A percentile compares a stretch with the other conserved stretches of the same genome.
phyloP scores from a whole-genome alignment of 2,329 filamentous ascomycete species.

The Rosellinia necatrix region DNA sequence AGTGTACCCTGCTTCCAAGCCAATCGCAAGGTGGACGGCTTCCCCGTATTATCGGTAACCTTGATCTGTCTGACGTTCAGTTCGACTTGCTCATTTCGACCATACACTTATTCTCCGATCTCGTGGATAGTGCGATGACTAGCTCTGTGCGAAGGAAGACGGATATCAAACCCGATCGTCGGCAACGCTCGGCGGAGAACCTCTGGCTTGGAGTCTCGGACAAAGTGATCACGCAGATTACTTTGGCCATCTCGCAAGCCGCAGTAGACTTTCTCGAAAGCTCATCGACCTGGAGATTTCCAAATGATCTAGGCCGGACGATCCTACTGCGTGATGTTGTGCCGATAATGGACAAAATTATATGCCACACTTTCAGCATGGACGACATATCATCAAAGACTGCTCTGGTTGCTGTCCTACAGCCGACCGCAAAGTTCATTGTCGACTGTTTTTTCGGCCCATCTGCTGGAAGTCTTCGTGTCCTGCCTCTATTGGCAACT shows the following conservation, averaged over 20 bases:
- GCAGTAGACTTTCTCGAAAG: conserved; percentile 86
- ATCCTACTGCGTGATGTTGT: conserved; percentile 71
- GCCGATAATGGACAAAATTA: conserved; percentile 70
- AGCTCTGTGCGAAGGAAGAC: conserved; percentile 70
- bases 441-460: conserved; percentile 76
- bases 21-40: conserved; percentile 78
- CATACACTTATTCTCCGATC: conserved; percentile 71
- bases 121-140: conserved; percentile 75
- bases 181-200: conserved; percentile 54
- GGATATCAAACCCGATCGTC: conserved; percentile 53
- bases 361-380: conserved; percentile 75
- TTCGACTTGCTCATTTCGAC: conserved; percentile 79
- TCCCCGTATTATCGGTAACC: conserved; percentile 76
- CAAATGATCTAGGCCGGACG: conserved; percentile 67
- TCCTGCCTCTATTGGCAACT: conserved; percentile 76
- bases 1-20: conserved; percentile 78
- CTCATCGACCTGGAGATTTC: conserved; percentile 83
- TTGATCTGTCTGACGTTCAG: conserved; percentile 76
- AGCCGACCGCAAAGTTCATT: conserved; percentile 75
- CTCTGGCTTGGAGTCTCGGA: conserved; percentile 76
- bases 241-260: conserved; percentile 73
- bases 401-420: conserved; percentile 64
- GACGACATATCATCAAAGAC: conserved; percentile 60
- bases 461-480: conserved; percentile 70
- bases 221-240: conserved; percentile 72